Conservation (phyloP, 768 basidiomycete genomes). For the Auricularia cornea region DNA sequence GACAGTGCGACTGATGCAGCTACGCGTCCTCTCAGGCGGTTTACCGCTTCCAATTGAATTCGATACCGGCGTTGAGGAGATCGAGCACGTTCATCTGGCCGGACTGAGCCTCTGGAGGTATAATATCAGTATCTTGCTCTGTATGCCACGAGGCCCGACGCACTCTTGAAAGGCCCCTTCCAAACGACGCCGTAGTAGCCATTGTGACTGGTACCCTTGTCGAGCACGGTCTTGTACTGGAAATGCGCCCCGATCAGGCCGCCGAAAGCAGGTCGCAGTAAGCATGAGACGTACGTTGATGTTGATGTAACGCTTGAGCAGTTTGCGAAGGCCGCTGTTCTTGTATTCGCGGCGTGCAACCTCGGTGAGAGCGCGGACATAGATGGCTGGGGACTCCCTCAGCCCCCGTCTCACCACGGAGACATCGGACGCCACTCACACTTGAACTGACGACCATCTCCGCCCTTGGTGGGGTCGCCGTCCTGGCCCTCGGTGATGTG, state of each 20-base stretch:
- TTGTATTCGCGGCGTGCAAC: background rate
- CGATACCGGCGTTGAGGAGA: background rate
- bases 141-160: background rate
- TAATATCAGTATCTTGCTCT: no score
- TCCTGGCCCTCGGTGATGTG: constrained; percentile 41
- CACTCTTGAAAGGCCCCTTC: background rate
- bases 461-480: background rate
- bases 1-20: no score
- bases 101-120: background rate
- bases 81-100: background rate
- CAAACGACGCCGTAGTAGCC: background rate
- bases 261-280: no score
- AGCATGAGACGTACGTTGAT: background rate
- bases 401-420: no score
- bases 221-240: background rate
- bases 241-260: no score
- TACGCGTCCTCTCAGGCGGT: no score
- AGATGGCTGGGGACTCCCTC: background rate
- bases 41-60: constrained; percentile 1
- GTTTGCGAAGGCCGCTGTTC: background rate
- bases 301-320: background rate
- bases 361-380: background rate
- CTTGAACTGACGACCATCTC: background rate
- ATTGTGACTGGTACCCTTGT: background rate
- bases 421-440: no score